These are phyloP conservation scores for Gentiana straminea DNA, from an alignment of 257 asterid genomes.

Conservation along the genomic window DNA sequence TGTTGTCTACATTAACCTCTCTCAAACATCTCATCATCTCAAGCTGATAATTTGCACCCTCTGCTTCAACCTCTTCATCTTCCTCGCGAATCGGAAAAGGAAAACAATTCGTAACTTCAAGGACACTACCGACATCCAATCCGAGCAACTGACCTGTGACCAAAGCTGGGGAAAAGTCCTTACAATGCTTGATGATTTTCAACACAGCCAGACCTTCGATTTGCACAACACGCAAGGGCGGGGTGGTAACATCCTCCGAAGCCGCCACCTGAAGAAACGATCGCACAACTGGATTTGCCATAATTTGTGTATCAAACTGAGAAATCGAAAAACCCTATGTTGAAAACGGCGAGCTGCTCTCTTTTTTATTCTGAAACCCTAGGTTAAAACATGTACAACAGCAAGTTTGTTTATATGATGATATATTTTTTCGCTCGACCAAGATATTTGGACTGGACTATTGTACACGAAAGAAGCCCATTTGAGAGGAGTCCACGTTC, in stretches of 20 bases:
- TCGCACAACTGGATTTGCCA: constrained; percentile 3
- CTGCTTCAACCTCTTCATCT: constrained; percentile 95
- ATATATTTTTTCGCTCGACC: no score
- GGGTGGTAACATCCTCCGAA: constrained; percentile 73
- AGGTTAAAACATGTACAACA: no score
- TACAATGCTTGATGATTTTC: constrained; percentile 93
- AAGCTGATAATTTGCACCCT: constrained; percentile 96
- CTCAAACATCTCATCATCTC: constrained; percentile 98
- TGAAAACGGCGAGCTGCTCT: no score
- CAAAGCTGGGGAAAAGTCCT: constrained; percentile 88
- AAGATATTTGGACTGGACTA: no score
- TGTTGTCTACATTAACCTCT: constrained; percentile 97
- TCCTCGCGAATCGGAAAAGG: constrained; percentile 96
- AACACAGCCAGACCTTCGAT: constrained; percentile 90
- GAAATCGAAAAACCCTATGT: no score
- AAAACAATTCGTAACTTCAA: constrained; percentile 94
- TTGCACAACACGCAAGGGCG: constrained; percentile 79
- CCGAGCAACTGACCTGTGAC: constrained; percentile 98
- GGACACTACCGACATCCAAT: constrained; percentile 94
- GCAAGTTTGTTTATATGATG: no score
- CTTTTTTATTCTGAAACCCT: no score
- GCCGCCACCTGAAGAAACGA: constrained; percentile 89
- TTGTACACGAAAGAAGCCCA: no score
- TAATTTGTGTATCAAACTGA: no score
- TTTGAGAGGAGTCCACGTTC: no score